Evolutionary conservation across 805 yeast genomes (phyloP).

Genomic region (Maudiozyma serrabonitensis): DNA sequence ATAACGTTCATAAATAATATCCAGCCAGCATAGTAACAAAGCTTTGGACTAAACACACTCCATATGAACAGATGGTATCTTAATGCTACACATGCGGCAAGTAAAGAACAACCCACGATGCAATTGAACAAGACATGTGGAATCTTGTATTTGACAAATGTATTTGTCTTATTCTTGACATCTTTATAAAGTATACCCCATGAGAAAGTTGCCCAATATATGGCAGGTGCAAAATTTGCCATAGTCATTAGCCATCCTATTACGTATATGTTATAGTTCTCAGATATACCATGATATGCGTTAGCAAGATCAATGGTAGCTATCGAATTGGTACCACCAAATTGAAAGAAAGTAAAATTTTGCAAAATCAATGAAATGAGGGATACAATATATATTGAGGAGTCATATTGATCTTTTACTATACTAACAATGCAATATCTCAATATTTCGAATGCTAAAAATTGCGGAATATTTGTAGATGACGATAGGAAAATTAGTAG

Average conservation of each 20-base stretch:
- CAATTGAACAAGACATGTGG: slow-evolving; percentile 45
- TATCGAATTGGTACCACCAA: slow-evolving; percentile 86
- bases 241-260: slow-evolving; percentile 75
- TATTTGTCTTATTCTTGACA: slow-evolving; percentile 7
- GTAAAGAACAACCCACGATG: slow-evolving; percentile 45
- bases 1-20: slow-evolving; percentile 39
- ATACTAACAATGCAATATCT: slow-evolving; percentile 6
- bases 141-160: slow-evolving; percentile 11
- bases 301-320: slow-evolving; percentile 86
- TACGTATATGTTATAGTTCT: slow-evolving; percentile 50
- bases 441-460: slow-evolving; percentile 30
- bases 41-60: slow-evolving; percentile 95
- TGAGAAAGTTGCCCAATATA: slow-evolving; percentile 57
- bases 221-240: slow-evolving; percentile 79
- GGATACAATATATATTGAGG: slow-evolving; percentile 7
- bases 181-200: slow-evolving; percentile 14
- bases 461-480: slow-evolving; percentile 40
- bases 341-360: slow-evolving; percentile 70
- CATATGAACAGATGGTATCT: slow-evolving; percentile 87
- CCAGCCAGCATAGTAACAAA: slow-evolving; percentile 78
- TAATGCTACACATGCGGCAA: slow-evolving; percentile 61
- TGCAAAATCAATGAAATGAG: slow-evolving; percentile 43
- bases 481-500: slow-evolving; percentile 43
- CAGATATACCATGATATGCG: slow-evolving; percentile 78
- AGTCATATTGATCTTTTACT: slow-evolving; percentile 4